Base-by-base conservation (phyloP, 345 rosid species). In the Aquilaria sinensis region DNA sequence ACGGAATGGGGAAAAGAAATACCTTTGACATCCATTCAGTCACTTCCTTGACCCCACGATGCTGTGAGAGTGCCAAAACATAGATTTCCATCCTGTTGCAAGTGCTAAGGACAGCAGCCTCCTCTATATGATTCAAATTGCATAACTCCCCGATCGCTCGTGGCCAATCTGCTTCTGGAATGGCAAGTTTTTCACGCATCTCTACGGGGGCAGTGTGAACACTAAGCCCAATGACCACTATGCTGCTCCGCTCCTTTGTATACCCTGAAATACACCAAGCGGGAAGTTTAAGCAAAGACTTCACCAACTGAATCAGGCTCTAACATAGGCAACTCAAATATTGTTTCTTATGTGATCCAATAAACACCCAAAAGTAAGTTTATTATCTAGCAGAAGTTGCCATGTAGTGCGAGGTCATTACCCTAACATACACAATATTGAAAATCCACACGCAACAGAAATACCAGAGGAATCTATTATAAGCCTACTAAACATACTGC, bases 21-120 rank as follows among this genome's bases (percentile, higher is more conserved):
- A 94, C 99, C 97, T 87, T 87, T 15, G 95, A 83, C 95, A 87
- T 85, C 90, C 90, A 87, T 34, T 83, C 95, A n/a, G 88, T 85
- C 9, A 87, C 95, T 81, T 87, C 91, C 81, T 79, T 83, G 15
- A 87, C 87, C 56, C 95, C 90, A 61, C 95, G 91, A 47, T 83
- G 85, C 76, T 85, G 95, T 54, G 95, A 87, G 1, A 87, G 69
- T 51, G 89, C 95, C 41, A 85, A 80, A 43, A 85, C 84, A 70
- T 87, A 87, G 16, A 85, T 83, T 82, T 87, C 95, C 82, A 83
- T 87, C 60, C 91, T 77, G 80, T 87, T 87, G 62, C 91, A 87
- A 15, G 95, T 87, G 74, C 95, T 87, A 55, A 87, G 95, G 9
- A 87, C 89, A 57, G 95, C 89, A 61, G 90, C 91, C 74, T 85